These are phyloP conservation scores for Misopates orontium DNA, from an alignment of 257 asterid genomes.

Conservation along the genomic window DNA sequence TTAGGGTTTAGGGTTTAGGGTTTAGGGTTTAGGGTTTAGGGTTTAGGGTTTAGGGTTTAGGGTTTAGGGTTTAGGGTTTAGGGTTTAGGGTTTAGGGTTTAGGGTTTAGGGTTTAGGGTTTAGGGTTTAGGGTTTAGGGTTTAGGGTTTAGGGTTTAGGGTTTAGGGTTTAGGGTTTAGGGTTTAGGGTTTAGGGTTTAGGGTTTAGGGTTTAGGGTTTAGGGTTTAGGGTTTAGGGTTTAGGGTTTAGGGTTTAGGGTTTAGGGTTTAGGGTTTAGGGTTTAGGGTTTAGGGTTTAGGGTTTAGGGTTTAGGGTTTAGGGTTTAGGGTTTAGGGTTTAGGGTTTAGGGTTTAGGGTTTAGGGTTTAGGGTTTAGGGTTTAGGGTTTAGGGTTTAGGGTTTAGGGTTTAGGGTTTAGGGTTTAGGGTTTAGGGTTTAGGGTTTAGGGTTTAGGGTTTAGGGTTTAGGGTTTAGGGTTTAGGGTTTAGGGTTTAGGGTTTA, in stretches of 20 bases:
- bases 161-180: constrained; percentile 10
- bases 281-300: constrained; percentile 13
- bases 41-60: constrained; percentile 23
- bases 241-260: constrained; percentile 23
- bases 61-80: constrained; percentile 26
- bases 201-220: constrained; percentile 15
- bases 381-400: constrained; percentile 18
- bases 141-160: constrained; percentile 7
- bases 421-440: constrained; percentile 17
- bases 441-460: constrained; percentile 23
- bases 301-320: constrained; percentile 19
- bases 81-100: constrained; percentile 21
- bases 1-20: constrained; percentile 26
- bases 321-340: constrained; percentile 22
- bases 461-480: constrained; percentile 14
- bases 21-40: constrained; percentile 26
- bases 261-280: constrained; percentile 5
- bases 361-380: constrained; percentile 26
- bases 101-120: neutral
- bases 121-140: constrained; percentile 18
- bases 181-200: constrained; percentile 12
- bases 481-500: constrained; percentile 19
- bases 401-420: constrained; percentile 3
- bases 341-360: constrained; percentile 22
- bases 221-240: constrained; percentile 17